Evolutionary conservation across 1,284 basidiomycete genomes (phyloP).

Genomic region (Apiotrichum sp.): DNA sequence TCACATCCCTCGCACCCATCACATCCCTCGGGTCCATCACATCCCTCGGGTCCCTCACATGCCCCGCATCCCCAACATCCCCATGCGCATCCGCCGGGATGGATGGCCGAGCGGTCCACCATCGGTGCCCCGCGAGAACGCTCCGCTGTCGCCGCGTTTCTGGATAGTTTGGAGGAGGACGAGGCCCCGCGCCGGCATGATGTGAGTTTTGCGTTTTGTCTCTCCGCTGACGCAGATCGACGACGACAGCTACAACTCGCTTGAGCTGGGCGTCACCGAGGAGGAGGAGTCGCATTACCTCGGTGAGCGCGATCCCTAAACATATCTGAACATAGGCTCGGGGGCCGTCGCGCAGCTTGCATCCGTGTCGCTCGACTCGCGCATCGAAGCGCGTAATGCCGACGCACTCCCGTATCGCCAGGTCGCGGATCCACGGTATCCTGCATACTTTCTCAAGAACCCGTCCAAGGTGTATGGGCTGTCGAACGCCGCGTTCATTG

Average conservation of each 20-base stretch:
- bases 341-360: constrained; percentile 16
- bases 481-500: constrained; percentile 13
- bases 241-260: constrained; percentile 13
- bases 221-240: background rate
- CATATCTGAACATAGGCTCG: constrained; percentile 8
- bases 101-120: constrained; percentile 11
- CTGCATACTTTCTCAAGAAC: constrained; percentile 21
- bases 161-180: constrained; percentile 13
- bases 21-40: too few relatives aligned
- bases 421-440: constrained; percentile 16
- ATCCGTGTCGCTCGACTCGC: constrained; percentile 10
- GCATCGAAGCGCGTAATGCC: constrained; percentile 7
- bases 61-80: background rate
- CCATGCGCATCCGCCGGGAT: background rate
- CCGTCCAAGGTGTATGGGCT: constrained; percentile 16
- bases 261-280: constrained; percentile 18
- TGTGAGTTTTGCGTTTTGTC: background rate
- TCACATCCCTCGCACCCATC: too few relatives aligned
- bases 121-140: background rate
- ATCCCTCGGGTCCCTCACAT: too few relatives aligned
- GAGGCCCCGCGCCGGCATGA: background rate
- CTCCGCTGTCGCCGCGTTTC: constrained; percentile 7
- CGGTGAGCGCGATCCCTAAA: constrained; percentile 6
- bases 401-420: constrained; percentile 15
- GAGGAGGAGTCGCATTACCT: constrained; percentile 24